Percentiles rank a stretch among this genome's conserved stretches.
These are phyloP conservation scores for Moesziomyces antarcticus DNA, from an alignment of 1,284 basidiomycete genomes.

Conservation along the genomic window DNA sequence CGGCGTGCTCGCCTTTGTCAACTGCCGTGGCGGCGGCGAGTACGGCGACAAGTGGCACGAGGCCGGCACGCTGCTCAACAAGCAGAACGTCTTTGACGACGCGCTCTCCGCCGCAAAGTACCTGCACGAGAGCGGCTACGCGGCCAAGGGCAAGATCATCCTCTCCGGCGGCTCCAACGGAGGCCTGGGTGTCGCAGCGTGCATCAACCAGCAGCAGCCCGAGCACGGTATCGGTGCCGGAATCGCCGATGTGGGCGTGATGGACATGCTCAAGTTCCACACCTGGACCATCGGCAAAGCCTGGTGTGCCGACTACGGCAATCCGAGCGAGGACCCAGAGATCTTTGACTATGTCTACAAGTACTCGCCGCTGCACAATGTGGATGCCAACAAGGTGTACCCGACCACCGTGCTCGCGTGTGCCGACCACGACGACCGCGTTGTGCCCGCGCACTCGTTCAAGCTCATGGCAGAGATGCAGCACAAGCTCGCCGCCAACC, in stretches of 20 bases:
- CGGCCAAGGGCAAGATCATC: constrained; percentile 77
- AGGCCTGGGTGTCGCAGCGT: constrained; percentile 81
- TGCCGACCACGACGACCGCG: constrained; percentile 66
- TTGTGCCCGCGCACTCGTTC: constrained; percentile 64
- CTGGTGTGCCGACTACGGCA: constrained; percentile 85
- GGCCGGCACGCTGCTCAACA: constrained; percentile 60
- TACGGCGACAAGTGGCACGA: constrained; percentile 77
- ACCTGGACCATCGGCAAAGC: constrained; percentile 73
- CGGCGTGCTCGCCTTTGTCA: constrained; percentile 76
- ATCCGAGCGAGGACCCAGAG: constrained; percentile 72
- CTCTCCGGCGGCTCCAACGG: constrained; percentile 73
- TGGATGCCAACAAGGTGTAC: constrained; percentile 55
- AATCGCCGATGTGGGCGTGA: constrained; percentile 71
- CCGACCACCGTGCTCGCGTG: constrained; percentile 62
- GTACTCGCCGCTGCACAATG: constrained; percentile 66
- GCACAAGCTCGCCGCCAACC: constrained; percentile 57
- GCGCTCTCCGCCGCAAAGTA: constrained; percentile 73
- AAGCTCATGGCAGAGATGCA: constrained; percentile 66
- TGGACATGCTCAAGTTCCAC: constrained; percentile 75
- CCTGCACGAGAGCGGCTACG: constrained; percentile 79
- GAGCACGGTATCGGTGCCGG: constrained; percentile 77
- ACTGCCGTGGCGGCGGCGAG: constrained; percentile 79
- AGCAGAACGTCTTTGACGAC: constrained; percentile 80
- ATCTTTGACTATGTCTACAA: constrained; percentile 62
- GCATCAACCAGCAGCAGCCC: constrained; percentile 80